phyloP scores from a whole-genome alignment of 768 basidiomycete species.

The Russula brevipes region DNA sequence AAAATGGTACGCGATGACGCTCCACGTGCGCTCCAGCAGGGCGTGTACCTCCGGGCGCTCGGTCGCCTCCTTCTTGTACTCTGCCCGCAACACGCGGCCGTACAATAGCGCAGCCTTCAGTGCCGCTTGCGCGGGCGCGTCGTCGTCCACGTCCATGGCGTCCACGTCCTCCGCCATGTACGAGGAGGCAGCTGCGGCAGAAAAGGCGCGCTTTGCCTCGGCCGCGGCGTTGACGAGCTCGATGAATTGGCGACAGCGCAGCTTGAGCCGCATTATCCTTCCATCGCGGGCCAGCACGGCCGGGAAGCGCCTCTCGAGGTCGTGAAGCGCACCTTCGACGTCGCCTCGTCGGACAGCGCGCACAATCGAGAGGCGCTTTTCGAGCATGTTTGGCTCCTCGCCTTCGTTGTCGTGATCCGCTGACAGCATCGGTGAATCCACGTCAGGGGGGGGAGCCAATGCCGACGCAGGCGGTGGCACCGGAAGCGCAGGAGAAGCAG shows the following conservation, averaged over 20 bases:
- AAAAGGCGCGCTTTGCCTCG: constrained; percentile 19
- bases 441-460: constrained; percentile 20
- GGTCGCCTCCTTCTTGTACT: constrained; percentile 54
- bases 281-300: constrained; percentile 60
- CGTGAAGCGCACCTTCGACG: constrained; percentile 59
- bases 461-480: constrained; percentile 20
- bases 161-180: constrained; percentile 22
- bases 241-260: constrained; percentile 81
- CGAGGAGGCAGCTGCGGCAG: background rate
- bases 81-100: constrained; percentile 63
- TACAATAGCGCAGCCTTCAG: constrained; percentile 66
- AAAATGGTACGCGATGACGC: constrained; percentile 75
- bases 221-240: constrained; percentile 44
- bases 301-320: constrained; percentile 54
- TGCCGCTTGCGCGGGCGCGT: constrained; percentile 41
- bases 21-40: constrained; percentile 68
- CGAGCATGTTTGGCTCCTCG: constrained; percentile 42
- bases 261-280: constrained; percentile 70
- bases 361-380: constrained; percentile 65
- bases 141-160: constrained; percentile 58
- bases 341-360: constrained; percentile 64
- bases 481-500: constrained; percentile 21
- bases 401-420: constrained; percentile 35
- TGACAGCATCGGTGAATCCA: constrained; percentile 16
- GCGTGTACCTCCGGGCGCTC: constrained; percentile 56